Evolutionary conservation across 1,139 yeast species (phyloP), one percentile per base, ranked within the genome.

Genomic region (Magnusiomyces paraingens): DNA sequence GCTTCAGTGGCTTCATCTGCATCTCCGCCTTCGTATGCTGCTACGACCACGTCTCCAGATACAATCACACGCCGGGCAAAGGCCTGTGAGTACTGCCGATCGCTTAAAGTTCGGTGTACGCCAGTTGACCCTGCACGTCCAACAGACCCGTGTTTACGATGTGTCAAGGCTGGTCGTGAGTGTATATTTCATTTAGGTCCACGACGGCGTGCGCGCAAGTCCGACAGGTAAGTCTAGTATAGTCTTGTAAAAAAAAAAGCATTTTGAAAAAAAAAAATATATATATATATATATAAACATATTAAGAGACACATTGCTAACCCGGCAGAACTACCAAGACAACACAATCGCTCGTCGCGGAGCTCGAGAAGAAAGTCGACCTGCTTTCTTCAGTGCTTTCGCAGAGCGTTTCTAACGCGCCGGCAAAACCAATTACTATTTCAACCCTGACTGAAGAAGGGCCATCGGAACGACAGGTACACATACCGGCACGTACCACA

Each of bases 11-110:
- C 32, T 26, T 26, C 32, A 26, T 26, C 32, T 8, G 32, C 32
- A 5, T 26, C 32, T 26, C 32, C 32, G 8, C 32, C 32, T 5
- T 4, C 32, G 8, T 26, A 26, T 8, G 4, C 32, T 8, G 32
- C 32, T 26, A 8, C 32, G 8, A 8, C 32, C 32, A 26, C 32
- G 8, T 26, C 32, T 10, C 42, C 42, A 4, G 20, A 39, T 15
- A 18, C 18, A 15, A 15, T 39, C 42, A 39, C 52, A 14, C 46
- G 79, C 47, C 61, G 79, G 49, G 64, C 81, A 1, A 78, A 78
- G 53, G 96, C 96, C 0, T 89, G 96, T 68, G 84, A 83, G 56
- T 78, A 84, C 53, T 89, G 96, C 66, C 94, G 89, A 64, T 68
- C 86, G 0, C 73, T 87, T 52, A 88, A 88, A 64, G 95, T 88